These are phyloP conservation scores for Lepidium didymum DNA, from an alignment of 345 rosid genomes.

Conservation along the genomic window DNA sequence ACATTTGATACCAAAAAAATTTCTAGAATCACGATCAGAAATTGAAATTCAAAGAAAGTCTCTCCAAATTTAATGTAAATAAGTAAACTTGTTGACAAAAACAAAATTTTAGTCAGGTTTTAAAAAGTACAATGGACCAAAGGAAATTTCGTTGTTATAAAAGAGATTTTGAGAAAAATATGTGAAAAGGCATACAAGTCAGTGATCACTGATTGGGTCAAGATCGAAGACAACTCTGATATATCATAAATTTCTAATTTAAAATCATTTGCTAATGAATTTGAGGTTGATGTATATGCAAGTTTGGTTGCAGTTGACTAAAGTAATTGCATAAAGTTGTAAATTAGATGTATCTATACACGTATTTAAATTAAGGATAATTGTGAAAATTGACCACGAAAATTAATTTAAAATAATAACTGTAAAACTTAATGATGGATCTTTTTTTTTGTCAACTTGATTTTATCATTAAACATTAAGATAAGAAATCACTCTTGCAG, in stretches of 20 bases:
- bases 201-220: not conserved
- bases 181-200: constrained; percentile 1
- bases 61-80: too few species aligned
- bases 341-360: not conserved
- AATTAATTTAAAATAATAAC: too few species aligned
- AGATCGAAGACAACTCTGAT: not conserved
- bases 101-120: not conserved
- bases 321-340: not conserved
- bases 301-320: not conserved
- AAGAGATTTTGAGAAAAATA: not conserved
- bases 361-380: not conserved
- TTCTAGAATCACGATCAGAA: too few species aligned
- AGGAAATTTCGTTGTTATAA: not conserved
- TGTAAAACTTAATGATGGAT: too few species aligned
- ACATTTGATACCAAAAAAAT: too few species aligned
- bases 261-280: too few species aligned
- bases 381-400: not conserved
- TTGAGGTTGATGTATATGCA: too few species aligned
- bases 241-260: not conserved
- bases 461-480: too few species aligned
- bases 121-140: too few species aligned
- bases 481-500: too few species aligned
- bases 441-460: too few species aligned
- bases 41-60: too few species aligned
- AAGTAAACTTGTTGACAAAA: not conserved